Base-by-base conservation (phyloP, 345 rosid genomes). In the Bruguiera sexangula region DNA sequence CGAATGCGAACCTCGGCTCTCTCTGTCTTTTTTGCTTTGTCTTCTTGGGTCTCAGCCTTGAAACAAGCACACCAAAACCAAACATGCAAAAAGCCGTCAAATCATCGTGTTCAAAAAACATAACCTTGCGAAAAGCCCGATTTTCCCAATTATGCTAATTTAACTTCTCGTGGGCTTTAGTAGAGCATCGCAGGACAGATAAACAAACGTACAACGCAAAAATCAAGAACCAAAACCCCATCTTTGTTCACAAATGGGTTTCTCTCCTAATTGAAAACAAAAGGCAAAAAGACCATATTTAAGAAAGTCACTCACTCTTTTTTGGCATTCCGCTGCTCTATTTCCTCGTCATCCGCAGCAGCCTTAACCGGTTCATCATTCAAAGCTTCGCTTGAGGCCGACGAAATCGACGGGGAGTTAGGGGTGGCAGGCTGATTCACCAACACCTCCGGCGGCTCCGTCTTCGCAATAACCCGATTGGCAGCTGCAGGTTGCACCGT, bases 1-100 rank as follows among this genome's bases (percentile, higher is more conserved):
- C 80, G 88, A 94, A 94, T 18, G 98, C 98, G 54, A 94, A 82
- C 82, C 97, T 89, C 69, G 93, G 88, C 66, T 88, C 95, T 79
- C 87, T 89, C 90, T 88, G 88, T 78, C 89, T 87, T 83, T 87
- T 94, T 84, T 82, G 90, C 48, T 82, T 89, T 73, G 88, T 84
- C 87, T 89, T 94, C 86, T 86, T 91, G 62, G 85, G 74, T 60
- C 85, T 90, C 79, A 81, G 73, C 79, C 93, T 90, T 66, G 30
- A 62, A 27, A 67, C 58, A 71, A 32, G 53, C 43, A 50, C 26
- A 73, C 56, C 69, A 62, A 32, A 69, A 24, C 58, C 53, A 65
- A 5, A 30, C 66, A 62, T 11, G 31, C 46, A 69, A 21, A 60
- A 58, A 65, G 4, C 39, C 63, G 59, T 11, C 73, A 69, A 53